These are phyloP conservation scores for Aplosporella prunicola DNA, from an alignment of 2,329 filamentous ascomycete genomes.

Conservation along the genomic window DNA sequence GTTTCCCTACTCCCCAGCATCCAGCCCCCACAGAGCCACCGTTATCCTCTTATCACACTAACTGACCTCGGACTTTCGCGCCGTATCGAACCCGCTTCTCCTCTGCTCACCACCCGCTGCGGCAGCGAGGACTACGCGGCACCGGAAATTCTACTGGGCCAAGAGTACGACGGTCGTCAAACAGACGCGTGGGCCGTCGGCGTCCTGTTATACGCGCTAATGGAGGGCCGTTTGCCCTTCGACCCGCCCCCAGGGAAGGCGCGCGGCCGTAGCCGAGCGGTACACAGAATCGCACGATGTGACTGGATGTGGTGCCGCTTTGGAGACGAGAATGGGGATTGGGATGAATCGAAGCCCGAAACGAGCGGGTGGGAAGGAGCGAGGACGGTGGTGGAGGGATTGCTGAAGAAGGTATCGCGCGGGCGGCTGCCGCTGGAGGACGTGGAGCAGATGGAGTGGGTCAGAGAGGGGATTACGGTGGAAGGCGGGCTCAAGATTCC, in stretches of 20 bases:
- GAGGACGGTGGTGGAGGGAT: constrained; percentile 69
- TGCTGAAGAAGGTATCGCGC: constrained; percentile 73
- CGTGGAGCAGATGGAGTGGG: constrained; percentile 66
- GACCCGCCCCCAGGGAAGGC: constrained; percentile 77
- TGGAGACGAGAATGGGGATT: constrained; percentile 75
- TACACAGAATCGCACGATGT: constrained; percentile 86
- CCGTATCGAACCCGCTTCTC: constrained; percentile 67
- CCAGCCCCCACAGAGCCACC: constrained; percentile 64
- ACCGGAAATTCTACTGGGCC: constrained; percentile 90
- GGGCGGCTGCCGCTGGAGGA: constrained; percentile 64
- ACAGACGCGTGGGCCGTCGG: constrained; percentile 95
- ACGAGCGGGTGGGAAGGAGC: constrained; percentile 62
- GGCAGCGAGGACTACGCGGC: constrained; percentile 96
- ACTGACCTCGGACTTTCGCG: constrained; percentile 87
- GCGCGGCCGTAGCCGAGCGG: constrained; percentile 63
- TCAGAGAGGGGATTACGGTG: constrained; percentile 61
- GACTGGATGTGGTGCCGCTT: constrained; percentile 94
- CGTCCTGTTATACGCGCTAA: constrained; percentile 82
- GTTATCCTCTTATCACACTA: constrained; percentile 75
- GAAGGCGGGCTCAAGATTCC: constrained; percentile 47
- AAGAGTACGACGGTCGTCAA: constrained; percentile 83
- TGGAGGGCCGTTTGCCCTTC: constrained; percentile 89
- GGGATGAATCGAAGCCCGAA: constrained; percentile 61
- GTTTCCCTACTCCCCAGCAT: constrained; percentile 53
- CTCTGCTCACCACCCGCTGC: constrained; percentile 85